phyloP scores from a whole-genome alignment of 306 rosid genomes.

The Ochetophila trinervis region DNA sequence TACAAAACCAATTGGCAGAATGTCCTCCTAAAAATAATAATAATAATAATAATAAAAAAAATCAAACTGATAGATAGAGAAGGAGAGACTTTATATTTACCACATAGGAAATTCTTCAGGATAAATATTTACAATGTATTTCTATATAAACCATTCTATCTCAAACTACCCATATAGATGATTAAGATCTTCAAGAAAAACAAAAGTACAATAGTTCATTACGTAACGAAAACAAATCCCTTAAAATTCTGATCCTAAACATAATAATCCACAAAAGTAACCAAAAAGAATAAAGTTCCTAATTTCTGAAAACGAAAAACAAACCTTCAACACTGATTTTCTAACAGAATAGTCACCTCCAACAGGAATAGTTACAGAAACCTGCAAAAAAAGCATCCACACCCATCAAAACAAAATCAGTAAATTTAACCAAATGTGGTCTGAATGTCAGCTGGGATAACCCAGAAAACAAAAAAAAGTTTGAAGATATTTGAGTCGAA shows the following conservation, averaged over 20 bases:
- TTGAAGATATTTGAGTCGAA: not conserved
- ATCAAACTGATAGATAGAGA: too few relatives aligned
- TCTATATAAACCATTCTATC: not conserved
- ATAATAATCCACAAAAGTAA: not conserved
- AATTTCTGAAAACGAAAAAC: not conserved
- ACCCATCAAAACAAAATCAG: conserved; percentile 12
- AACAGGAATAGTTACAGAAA: conserved; percentile 39
- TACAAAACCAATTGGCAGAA: too few relatives aligned
- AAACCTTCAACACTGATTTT: conserved; percentile 53
- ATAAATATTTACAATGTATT: not conserved
- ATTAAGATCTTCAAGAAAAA: not conserved
- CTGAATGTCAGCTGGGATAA: conserved; percentile 12
- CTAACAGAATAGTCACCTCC: conserved; percentile 44
- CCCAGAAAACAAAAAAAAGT: conserved; percentile 8
- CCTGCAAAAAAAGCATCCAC: conserved; percentile 29
- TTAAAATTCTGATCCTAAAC: not conserved
- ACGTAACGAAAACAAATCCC: not conserved
- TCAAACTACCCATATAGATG: not conserved
- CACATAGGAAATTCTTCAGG: not conserved
- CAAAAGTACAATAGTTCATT: not conserved
- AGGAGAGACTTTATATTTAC: not conserved
- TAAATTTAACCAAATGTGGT: not conserved
- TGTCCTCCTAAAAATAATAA: too few relatives aligned
- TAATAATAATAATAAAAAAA: too few relatives aligned
- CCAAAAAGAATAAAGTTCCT: not conserved